phyloP scores from a whole-genome alignment of 441 rosid genomes.

The Lepidium campestre region DNA sequence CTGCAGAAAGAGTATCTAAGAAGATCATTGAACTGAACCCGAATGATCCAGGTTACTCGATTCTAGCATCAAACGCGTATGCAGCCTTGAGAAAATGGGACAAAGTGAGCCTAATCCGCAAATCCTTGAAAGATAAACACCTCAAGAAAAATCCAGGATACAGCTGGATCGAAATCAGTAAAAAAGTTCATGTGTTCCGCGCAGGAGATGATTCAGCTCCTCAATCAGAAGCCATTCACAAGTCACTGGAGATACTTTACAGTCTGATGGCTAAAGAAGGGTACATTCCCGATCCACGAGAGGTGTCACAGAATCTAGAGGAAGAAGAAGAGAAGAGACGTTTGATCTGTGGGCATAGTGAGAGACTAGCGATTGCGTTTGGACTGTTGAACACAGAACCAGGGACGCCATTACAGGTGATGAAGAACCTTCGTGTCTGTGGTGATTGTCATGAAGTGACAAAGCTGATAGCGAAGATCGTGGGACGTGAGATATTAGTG shows the following conservation, averaged over 20 bases:
- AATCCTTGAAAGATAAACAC: constrained; percentile 39
- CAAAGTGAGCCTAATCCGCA: constrained; percentile 46
- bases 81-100: constrained; percentile 62
- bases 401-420: constrained; percentile 51
- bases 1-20: constrained; percentile 42
- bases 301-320: constrained; percentile 47
- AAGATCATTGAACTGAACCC: constrained; percentile 43
- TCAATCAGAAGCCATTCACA: constrained; percentile 43
- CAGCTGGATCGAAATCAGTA: constrained; percentile 58
- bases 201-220: constrained; percentile 41
- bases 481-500: constrained; percentile 54
- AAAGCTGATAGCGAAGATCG: constrained; percentile 43
- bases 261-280: constrained; percentile 53
- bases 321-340: constrained; percentile 60
- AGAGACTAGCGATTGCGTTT: constrained; percentile 69
- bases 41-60: constrained; percentile 48
- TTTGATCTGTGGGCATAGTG: constrained; percentile 59
- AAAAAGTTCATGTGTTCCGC: constrained; percentile 39
- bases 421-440: constrained; percentile 77
- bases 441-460: constrained; percentile 67
- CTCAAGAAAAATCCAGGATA: constrained; percentile 56
- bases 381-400: constrained; percentile 58
- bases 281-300: constrained; percentile 47
- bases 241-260: constrained; percentile 37
- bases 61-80: constrained; percentile 53